Conservation (phyloP, 495 filamentous ascomycete species). For the Penicillium simplicissimum region DNA sequence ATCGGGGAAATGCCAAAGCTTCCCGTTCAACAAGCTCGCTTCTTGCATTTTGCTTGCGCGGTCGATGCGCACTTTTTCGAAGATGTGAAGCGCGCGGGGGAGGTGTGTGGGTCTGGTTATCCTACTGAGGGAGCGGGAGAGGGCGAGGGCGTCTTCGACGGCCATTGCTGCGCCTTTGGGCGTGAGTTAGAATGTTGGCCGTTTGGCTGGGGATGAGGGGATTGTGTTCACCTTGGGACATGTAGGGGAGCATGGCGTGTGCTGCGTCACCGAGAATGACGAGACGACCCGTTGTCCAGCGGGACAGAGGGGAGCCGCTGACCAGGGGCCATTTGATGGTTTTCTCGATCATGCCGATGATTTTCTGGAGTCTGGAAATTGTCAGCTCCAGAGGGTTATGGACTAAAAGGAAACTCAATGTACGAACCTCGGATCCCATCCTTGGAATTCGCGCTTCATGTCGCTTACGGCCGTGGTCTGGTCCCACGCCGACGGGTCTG, state of each 20-base stretch:
- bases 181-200: background rate
- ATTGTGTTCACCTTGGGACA: conserved; percentile 39
- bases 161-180: conserved; percentile 46
- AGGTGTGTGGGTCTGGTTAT: conserved; percentile 16
- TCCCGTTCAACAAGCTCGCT: conserved; percentile 36
- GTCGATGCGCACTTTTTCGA: conserved; percentile 31
- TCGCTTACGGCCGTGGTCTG: conserved; percentile 35
- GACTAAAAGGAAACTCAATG: background rate
- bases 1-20: conserved; percentile 49
- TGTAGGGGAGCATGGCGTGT: conserved; percentile 53
- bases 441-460: conserved; percentile 41
- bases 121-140: conserved; percentile 28
- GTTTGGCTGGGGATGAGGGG: background rate
- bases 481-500: conserved; percentile 41
- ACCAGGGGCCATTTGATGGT: conserved; percentile 46
- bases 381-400: background rate
- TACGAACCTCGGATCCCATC: conserved; percentile 42
- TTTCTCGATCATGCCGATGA: conserved; percentile 40
- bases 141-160: conserved; percentile 41
- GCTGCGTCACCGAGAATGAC: conserved; percentile 51
- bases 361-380: conserved; percentile 29
- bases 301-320: conserved; percentile 28
- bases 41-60: conserved; percentile 37
- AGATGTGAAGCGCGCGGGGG: conserved; percentile 20
- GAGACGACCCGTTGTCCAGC: conserved; percentile 36